Percentiles rank a stretch among this genome's conserved stretches.
Evolutionary conservation across 75 land plant genomes (phyloP).

Genomic region (Picea glauca): DNA sequence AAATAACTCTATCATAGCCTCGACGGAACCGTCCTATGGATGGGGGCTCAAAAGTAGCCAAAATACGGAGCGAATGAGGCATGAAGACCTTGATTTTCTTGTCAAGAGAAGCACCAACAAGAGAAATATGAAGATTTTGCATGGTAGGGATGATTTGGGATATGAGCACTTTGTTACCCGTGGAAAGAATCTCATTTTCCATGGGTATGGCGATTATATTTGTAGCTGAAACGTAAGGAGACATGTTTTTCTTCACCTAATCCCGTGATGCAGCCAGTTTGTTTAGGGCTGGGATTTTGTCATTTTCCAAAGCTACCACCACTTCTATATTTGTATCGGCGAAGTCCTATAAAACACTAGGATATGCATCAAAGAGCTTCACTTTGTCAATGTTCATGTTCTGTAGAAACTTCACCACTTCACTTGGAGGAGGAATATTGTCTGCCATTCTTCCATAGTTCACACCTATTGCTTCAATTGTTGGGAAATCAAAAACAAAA

Average conservation of each 20-base stretch:
- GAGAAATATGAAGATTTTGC: conserved; percentile 37
- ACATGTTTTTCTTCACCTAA: conserved; percentile 47
- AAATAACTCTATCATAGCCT: conserved; percentile 21
- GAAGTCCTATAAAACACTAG: conserved; percentile 54
- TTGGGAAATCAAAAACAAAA: background rate
- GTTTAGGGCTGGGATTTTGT: conserved; percentile 45
- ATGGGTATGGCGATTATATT: conserved; percentile 40
- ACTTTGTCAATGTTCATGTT: conserved; percentile 55
- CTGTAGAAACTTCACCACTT: conserved; percentile 45
- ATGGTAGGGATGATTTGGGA: conserved; percentile 44
- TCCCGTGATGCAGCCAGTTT: conserved; percentile 17
- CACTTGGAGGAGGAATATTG: conserved; percentile 61
- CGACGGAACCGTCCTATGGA: conserved; percentile 56
- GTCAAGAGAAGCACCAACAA: conserved; percentile 16
- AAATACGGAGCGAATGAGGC: conserved; percentile 62
- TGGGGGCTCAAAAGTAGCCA: conserved; percentile 54
- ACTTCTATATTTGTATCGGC: conserved; percentile 51
- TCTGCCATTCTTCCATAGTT: conserved; percentile 74
- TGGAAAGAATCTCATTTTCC: conserved; percentile 67
- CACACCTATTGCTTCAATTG: conserved; percentile 48
- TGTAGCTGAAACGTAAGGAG: conserved; percentile 37
- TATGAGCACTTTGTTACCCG: conserved; percentile 27
- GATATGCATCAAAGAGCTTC: conserved; percentile 69
- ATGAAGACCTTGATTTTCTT: conserved; percentile 44
- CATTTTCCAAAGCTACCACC: conserved; percentile 54